phyloP scores from a whole-genome alignment of 306 rosid species.

The Comarum palustre region DNA sequence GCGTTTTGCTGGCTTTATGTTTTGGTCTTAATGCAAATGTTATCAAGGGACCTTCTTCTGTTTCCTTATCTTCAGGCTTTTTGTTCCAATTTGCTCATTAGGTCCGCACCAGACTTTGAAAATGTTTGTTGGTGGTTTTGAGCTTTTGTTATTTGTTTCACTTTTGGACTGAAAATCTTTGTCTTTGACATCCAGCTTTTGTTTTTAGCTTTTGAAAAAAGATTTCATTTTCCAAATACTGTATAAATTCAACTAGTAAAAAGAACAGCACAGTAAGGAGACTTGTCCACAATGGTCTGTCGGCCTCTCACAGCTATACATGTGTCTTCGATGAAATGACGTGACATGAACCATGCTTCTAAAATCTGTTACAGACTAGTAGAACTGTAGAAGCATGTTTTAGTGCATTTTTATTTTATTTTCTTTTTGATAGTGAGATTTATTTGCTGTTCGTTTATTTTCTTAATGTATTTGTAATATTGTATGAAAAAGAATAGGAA shows the following conservation, averaged over 20 bases:
- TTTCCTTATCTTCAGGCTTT: conserved; percentile 15
- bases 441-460: background rate
- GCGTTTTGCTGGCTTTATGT: conserved; percentile 12
- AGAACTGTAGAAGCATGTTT: background rate
- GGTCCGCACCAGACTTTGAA: background rate
- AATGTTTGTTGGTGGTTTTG: background rate
- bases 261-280: background rate
- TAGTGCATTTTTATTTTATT: background rate
- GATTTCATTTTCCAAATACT: background rate
- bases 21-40: conserved; percentile 1
- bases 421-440: background rate
- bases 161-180: background rate
- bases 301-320: conserved; percentile 1
- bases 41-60: conserved; percentile 4
- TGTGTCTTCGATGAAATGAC: background rate
- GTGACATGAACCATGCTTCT: background rate
- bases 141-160: background rate
- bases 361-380: background rate
- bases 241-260: background rate
- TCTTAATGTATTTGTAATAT: background rate
- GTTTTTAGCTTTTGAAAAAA: background rate
- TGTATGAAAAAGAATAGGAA: background rate
- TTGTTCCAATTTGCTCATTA: background rate
- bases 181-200: background rate
- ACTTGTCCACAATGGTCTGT: background rate